phyloP scores from a whole-genome alignment of 176 grass and related monocot species.

The Musa acuminata region DNA sequence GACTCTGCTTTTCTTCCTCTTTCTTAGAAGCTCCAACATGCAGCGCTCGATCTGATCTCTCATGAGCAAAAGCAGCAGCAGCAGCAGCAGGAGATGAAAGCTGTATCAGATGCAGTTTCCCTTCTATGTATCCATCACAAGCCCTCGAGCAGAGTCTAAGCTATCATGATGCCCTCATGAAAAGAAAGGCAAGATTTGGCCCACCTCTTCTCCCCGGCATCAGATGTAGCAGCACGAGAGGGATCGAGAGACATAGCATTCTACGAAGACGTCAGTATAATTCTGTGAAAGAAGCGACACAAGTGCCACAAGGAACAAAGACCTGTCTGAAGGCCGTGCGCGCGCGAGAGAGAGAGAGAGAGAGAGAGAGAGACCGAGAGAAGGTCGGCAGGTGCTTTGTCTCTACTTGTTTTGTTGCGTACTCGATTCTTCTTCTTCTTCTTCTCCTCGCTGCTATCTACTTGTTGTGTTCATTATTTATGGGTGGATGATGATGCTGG shows the following conservation, averaged over 20 bases:
- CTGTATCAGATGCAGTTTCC: neutral
- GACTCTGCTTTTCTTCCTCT: too few species aligned
- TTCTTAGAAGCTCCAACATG: too few species aligned
- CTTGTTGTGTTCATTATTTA: neutral
- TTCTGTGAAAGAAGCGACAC: conserved; percentile 24
- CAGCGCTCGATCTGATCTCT: too few species aligned
- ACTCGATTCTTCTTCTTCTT: neutral
- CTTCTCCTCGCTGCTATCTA: neutral
- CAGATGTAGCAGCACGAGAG: neutral
- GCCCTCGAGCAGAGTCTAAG: neutral
- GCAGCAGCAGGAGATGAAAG: too few species aligned
- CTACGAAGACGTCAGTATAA: neutral
- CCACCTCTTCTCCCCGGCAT: neutral
- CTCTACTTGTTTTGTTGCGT: neutral
- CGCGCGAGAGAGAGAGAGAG: neutral
- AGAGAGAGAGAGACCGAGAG: too few species aligned
- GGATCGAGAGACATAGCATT: neutral
- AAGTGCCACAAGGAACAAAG: conserved; percentile 17
- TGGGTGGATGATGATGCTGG: conserved; percentile 21
- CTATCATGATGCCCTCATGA: conserved; percentile 4
- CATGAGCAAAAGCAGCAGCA: too few species aligned
- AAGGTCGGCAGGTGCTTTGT: neutral
- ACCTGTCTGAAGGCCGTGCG: too few species aligned
- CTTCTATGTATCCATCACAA: neutral
- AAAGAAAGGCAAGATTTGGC: conserved; percentile 12